Percentiles rank a stretch among this genome's conserved stretches.
Evolutionary conservation across 2,329 filamentous ascomycete species (phyloP).

Genomic region (Aspergillus ochraceoroseus): DNA sequence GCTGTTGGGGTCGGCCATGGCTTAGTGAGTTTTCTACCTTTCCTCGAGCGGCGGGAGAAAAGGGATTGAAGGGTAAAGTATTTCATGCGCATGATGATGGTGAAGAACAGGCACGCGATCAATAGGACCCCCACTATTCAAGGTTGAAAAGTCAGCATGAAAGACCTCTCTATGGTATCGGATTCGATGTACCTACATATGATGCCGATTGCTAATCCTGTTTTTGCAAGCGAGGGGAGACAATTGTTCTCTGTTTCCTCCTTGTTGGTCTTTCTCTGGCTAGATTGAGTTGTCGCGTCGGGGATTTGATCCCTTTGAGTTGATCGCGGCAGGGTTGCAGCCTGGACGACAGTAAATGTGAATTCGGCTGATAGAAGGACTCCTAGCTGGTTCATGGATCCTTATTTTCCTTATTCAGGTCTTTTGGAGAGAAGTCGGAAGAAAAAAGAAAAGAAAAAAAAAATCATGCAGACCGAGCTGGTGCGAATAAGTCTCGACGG

Average conservation of each 20-base stretch:
- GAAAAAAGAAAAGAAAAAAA: no score
- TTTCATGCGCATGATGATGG: slow-evolving; percentile 5
- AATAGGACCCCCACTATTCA: neutral
- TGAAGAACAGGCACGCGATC: neutral
- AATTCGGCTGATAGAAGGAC: neutral
- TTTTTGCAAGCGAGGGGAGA: neutral
- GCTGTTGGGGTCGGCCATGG: neutral
- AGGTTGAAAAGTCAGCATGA: no score
- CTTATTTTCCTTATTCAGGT: neutral
- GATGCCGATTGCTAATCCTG: neutral
- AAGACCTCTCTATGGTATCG: neutral
- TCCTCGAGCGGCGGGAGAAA: slow-evolving; percentile 9
- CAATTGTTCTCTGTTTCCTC: neutral
- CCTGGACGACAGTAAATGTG: neutral
- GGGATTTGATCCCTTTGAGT: neutral
- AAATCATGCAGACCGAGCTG: no score
- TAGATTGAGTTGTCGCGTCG: no score
- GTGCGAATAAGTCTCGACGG: no score
- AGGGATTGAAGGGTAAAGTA: slow-evolving; percentile 6
- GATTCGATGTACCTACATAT: slow-evolving; percentile 1
- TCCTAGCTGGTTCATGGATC: slow-evolving; percentile 1
- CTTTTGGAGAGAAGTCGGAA: no score
- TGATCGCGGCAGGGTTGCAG: neutral
- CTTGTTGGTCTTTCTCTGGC: neutral
- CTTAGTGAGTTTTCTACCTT: neutral